A percentile compares a stretch with the other conserved stretches of the same genome.
phyloP scores from a whole-genome alignment of 805 yeast genomes.

The Vanderwaltozyma verrucispora region DNA sequence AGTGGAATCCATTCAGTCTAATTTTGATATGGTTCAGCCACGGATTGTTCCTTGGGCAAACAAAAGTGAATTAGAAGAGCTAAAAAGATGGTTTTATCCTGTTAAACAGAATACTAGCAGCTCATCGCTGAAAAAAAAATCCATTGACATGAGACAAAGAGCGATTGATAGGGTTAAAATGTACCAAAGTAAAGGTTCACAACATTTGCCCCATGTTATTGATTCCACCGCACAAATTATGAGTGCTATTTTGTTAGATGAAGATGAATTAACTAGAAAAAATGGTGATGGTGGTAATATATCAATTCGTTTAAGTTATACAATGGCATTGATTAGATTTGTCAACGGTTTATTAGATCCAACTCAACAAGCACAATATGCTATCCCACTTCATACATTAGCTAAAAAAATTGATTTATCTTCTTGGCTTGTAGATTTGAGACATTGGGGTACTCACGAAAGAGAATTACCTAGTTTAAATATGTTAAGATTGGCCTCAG shows the following conservation, averaged over 20 bases:
- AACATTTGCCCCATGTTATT: constrained; percentile 55
- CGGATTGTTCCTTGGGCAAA: constrained; percentile 32
- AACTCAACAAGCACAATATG: constrained; percentile 65
- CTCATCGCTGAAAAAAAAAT: background rate
- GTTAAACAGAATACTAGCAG: constrained; percentile 11
- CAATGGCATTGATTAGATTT: constrained; percentile 71
- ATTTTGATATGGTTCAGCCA: constrained; percentile 14
- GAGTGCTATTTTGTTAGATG: constrained; percentile 38
- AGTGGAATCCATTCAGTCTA: no score
- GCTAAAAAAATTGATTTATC: constrained; percentile 68
- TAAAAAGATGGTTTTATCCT: constrained; percentile 45
- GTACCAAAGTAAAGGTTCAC: constrained; percentile 44
- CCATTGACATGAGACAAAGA: constrained; percentile 22
- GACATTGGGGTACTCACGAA: constrained; percentile 92
- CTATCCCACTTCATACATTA: constrained; percentile 65
- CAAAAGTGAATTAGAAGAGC: constrained; percentile 33
- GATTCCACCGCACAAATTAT: constrained; percentile 54
- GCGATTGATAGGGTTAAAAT: constrained; percentile 47
- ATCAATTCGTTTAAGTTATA: constrained; percentile 41
- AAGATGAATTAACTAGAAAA: constrained; percentile 9
- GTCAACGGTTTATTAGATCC: constrained; percentile 91
- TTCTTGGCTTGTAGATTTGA: constrained; percentile 70
- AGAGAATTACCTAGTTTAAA: constrained; percentile 55
- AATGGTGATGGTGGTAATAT: constrained; percentile 23
- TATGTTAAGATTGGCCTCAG: constrained; percentile 50